Percentiles rank a stretch among this genome's conserved stretches.
Conservation (phyloP, 2,329 filamentous ascomycete species). For the Chaetomiaceae sp. region DNA sequence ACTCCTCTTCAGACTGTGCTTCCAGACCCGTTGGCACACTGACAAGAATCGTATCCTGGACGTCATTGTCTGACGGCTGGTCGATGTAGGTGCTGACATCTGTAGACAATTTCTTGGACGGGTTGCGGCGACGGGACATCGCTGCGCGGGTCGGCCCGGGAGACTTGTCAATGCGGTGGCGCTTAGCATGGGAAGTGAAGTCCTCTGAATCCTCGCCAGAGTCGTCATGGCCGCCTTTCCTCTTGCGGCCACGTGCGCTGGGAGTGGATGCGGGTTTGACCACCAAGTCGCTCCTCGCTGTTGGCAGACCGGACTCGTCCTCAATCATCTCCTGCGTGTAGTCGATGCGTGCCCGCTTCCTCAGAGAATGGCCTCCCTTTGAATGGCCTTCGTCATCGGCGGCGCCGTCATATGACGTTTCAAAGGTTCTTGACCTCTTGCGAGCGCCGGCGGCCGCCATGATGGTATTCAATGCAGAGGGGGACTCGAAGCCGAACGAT, state of each 20-base stretch:
- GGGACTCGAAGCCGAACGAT: conserved; percentile 20
- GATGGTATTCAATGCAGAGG: conserved; percentile 20
- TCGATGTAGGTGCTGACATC: conserved; percentile 34
- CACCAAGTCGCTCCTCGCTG: conserved; percentile 23
- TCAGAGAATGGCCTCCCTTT: conserved; percentile 56
- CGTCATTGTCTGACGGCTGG: conserved; percentile 40
- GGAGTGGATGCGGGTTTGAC: conserved; percentile 19
- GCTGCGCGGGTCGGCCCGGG: conserved; percentile 25
- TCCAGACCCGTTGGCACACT: conserved; percentile 39
- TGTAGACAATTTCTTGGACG: conserved; percentile 36
- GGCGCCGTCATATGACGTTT: conserved; percentile 34
- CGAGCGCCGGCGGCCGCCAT: conserved; percentile 30
- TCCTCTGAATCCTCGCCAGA: conserved; percentile 35
- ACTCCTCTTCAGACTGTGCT: conserved; percentile 32
- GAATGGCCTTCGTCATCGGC: conserved; percentile 46
- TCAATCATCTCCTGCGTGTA: conserved; percentile 54
- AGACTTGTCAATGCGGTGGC: conserved; percentile 31
- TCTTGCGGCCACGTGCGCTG: conserved; percentile 35
- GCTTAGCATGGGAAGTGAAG: conserved; percentile 33
- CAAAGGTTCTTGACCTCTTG: conserved; percentile 43
- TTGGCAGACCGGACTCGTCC: conserved; percentile 28
- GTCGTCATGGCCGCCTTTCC: conserved; percentile 30
- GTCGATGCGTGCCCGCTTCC: conserved; percentile 53
- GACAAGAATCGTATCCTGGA: conserved; percentile 56
- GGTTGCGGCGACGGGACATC: conserved; percentile 38